phyloP scores from a whole-genome alignment of 352 stramenopile species.

The Globisporangium carolinianum region DNA sequence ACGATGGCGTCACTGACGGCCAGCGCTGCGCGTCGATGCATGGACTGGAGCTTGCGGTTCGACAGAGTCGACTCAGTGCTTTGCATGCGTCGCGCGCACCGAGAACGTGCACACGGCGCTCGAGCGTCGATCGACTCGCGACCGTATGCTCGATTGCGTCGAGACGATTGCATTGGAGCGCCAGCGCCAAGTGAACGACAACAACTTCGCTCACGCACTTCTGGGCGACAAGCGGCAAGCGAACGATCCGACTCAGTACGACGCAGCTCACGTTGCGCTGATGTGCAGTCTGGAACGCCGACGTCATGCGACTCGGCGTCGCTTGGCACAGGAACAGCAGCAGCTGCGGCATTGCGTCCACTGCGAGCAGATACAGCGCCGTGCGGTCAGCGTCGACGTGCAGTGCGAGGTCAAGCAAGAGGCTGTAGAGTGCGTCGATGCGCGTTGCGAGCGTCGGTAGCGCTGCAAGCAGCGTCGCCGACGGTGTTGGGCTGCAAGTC shows the following conservation, averaged over 20 bases:
- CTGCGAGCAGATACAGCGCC: constrained; percentile 33
- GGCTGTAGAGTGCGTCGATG: constrained; percentile 35
- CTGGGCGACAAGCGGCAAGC: constrained; percentile 23
- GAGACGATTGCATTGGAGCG: constrained; percentile 62
- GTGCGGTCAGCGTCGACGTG: constrained; percentile 21
- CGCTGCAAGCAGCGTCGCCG: constrained; percentile 18
- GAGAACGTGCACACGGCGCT: constrained; percentile 39
- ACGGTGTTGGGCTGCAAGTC: constrained; percentile 13
- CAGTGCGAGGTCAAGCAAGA: constrained; percentile 38
- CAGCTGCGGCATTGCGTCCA: constrained; percentile 34
- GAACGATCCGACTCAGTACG: constrained; percentile 45
- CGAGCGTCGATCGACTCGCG: constrained; percentile 15
- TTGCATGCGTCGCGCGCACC: constrained; percentile 51
- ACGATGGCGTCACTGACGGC: constrained; percentile 31
- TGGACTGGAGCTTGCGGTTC: constrained; percentile 8
- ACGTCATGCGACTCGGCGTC: constrained; percentile 46
- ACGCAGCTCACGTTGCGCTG: constrained; percentile 76
- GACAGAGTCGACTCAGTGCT: constrained; percentile 43
- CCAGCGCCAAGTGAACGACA: constrained; percentile 61
- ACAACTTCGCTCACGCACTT: constrained; percentile 50
- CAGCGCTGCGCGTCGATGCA: constrained; percentile 28
- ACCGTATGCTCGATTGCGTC: constrained; percentile 51
- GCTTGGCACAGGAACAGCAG: constrained; percentile 47
- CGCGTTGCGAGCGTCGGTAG: constrained; percentile 24
- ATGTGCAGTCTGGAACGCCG: constrained; percentile 29